Base-by-base conservation (phyloP, 805 yeast species). In the Metschnikowia kofuensis region DNA sequence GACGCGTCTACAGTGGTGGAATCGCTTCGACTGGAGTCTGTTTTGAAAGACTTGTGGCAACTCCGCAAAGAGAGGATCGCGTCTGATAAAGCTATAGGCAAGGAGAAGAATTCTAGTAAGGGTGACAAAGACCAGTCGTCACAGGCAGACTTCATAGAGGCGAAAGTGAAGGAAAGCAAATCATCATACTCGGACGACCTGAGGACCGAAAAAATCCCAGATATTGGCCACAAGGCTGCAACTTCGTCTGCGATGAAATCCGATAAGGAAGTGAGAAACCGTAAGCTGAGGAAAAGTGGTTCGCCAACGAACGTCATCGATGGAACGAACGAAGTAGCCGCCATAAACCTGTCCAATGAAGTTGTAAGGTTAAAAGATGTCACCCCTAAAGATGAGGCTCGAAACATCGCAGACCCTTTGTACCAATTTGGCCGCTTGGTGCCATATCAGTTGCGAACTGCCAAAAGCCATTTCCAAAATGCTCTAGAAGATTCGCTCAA, bases 401-500 rank as follows among this genome's bases (percentile, higher is more conserved):
- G 21, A 4, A 21, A 21, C 2, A 2, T 21, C 21, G 4, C 21
- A 28, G 56, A 56, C 38, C 66, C 66, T 5, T 50, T 63, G n/a
- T 28, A 65, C 35, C 79, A 76, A 69, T 77, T 80, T 61, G 80
- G 80, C 1, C 73, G 72, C 0, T 59, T 80, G 35, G 79, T 74
- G 2, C 79, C 83, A 7, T 56, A 51, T 36, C 68, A 69, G 35
- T 58, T 80, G 26, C 61, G 70, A 6, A 47, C 53, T 29, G 66
- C 79, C 1, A 80, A 77, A 55, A 38, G 26, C 1, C 54, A 58
- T 29, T 80, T 80, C 51, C 54, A 44, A 2, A 44, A 43, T 2
- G 75, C 74, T 0, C 50, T 78, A 13, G 31, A 38, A 11, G 53
- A 56, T 32, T 52, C 67, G 12, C 48, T 68, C 8, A 47, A 54